These are phyloP conservation scores for Eimeria acervulina DNA, from an alignment of 169 alveolate species.

Conservation along the genomic window DNA sequence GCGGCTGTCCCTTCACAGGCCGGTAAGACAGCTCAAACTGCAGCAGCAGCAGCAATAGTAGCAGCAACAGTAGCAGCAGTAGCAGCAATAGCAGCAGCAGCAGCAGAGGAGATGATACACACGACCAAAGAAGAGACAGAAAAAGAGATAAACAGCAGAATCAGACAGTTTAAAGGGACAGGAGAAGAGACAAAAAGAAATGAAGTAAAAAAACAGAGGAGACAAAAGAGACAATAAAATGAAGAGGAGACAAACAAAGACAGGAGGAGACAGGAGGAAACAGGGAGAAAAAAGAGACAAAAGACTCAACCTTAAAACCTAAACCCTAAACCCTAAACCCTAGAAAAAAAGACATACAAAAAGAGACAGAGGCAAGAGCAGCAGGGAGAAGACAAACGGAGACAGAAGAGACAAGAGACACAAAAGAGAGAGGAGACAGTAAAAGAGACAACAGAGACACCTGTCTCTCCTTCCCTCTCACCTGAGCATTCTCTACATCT, in stretches of 20 bases:
- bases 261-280: no score
- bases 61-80: slow-evolving; percentile 84
- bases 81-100: neutral
- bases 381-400: neutral
- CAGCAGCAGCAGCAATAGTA: slow-evolving; percentile 19
- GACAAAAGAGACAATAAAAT: no score
- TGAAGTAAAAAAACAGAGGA: no score
- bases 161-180: no score
- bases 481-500: slow-evolving; percentile 88
- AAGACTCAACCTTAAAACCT: no score
- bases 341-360: neutral
- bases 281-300: neutral
- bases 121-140: neutral
- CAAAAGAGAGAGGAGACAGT: neutral
- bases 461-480: neutral
- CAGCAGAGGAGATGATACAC: no score
- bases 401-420: neutral
- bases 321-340: no score
- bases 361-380: no score
- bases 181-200: neutral
- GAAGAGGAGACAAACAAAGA: no score
- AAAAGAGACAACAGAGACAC: neutral
- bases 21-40: slow-evolving; percentile 91
- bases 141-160: neutral
- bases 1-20: slow-evolving; percentile 93